phyloP scores from a whole-genome alignment of 1,139 yeast genomes.

The Kodamaea suecica region DNA sequence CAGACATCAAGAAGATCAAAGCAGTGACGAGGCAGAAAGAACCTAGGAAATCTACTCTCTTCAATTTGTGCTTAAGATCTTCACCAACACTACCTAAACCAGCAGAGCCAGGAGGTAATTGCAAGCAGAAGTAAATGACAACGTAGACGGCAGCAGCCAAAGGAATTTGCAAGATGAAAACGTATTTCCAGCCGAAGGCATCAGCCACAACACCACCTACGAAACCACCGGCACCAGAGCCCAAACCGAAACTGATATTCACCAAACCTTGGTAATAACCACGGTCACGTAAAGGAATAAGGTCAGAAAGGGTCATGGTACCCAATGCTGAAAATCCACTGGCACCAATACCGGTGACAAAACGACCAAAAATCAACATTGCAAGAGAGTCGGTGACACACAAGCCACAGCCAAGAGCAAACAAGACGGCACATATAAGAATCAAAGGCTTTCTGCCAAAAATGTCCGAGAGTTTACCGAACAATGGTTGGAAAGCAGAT shows the following conservation, averaged over 20 bases:
- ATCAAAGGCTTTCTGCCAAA: slow-evolving; percentile 64
- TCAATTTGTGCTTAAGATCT: slow-evolving; percentile 44
- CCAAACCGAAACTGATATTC: slow-evolving; percentile 63
- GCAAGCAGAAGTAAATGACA: slow-evolving; percentile 33
- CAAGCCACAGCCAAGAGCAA: slow-evolving; percentile 40
- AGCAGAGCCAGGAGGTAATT: slow-evolving; percentile 49
- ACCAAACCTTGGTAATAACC: slow-evolving; percentile 56
- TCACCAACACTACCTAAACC: slow-evolving; percentile 41
- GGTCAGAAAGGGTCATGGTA: slow-evolving; percentile 51
- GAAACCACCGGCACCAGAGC: slow-evolving; percentile 68
- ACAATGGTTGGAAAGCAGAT: slow-evolving; percentile 62
- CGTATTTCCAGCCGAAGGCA: slow-evolving; percentile 75
- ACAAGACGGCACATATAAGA: slow-evolving; percentile 33
- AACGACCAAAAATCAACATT: slow-evolving; percentile 57
- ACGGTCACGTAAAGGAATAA: slow-evolving; percentile 50
- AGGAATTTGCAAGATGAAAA: slow-evolving; percentile 57
- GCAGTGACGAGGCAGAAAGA: slow-evolving; percentile 56
- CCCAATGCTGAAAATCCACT: slow-evolving; percentile 52
- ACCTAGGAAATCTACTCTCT: slow-evolving; percentile 71
- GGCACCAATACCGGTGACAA: slow-evolving; percentile 57
- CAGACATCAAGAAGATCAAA: slow-evolving; percentile 53
- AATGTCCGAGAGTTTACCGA: slow-evolving; percentile 82
- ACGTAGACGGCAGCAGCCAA: slow-evolving; percentile 51
- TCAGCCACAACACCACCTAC: slow-evolving; percentile 70
- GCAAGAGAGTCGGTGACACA: slow-evolving; percentile 39